Base-by-base conservation (phyloP, 169 alveolate genomes). In the Cytauxzoon felis region DNA sequence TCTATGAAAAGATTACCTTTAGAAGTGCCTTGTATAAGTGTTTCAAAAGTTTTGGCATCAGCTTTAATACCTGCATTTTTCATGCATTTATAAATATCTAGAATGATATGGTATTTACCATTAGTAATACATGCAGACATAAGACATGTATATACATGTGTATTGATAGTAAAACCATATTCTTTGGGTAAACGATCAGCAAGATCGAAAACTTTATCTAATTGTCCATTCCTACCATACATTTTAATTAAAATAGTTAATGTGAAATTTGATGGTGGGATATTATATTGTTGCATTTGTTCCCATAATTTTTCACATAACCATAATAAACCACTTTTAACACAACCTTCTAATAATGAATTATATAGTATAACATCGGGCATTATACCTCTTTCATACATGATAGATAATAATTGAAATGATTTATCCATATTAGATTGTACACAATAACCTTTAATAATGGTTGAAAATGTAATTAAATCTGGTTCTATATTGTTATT, bases 321-420 rank as follows among this genome's bases (percentile, higher is more conserved):
- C 79, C 87, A 68, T 21, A 70, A 68, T 13, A 83, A 58, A 32
- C 92, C 92, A 27, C 88, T 47, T 66, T 93, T 90, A 34, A 95
- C 94, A 69, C 98, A 95, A 40, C 97, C 97, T 66, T 95, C 99
- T 24, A 95, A 90, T 8, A 95, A 90, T 42, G 96, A 90, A 85
- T 95, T 95, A 81, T 91, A 95, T 29, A 95, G 88, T n/a, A 95
- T 94, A 45, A 93, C 98, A 68, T 95, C 99, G 19, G 95, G 96
- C 65, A 76, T 83, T 29, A 90, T 85, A 34, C 82, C 81, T 27
- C 89, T 50, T 60, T 78, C 88, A 72, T 76, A 73, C 93, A 90
- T 88, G 32, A 80, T 81, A 60, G 61, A 72, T 43, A 89, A 66
- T 38, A 90, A 78, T 57, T 73, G 91, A 36, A 88, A 78, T 47